Evolutionary conservation across 129 eudicot species (phyloP), one percentile per base, ranked within the genome.

Genomic region (Escallonia herrerae): DNA sequence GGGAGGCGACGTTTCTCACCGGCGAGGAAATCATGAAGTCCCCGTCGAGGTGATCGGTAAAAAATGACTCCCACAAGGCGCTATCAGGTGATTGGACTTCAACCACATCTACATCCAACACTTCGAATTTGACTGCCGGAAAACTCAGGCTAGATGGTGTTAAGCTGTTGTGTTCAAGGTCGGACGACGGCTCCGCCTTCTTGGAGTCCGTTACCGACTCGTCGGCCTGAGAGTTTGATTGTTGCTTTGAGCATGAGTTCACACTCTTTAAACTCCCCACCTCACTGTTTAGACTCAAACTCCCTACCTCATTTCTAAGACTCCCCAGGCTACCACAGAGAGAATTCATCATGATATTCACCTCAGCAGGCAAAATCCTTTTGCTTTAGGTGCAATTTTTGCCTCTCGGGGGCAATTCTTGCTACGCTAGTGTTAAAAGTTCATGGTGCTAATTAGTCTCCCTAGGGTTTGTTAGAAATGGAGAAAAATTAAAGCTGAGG

Each of bases 1-100:
- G 73, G 7, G 80, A 68, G 38, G 80, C 59, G 3, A 56, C 46
- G 68, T 76, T 63, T 61, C 81, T 70, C 37, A 83, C 83, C 0
- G 95, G 96, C 6, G 96, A 89, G 2, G 81, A 89, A 38, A 85
- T 82, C 96, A 89, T 89, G 62, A 82, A 85, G 50, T 89, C 96
- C 0, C 74, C 69, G 13, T 74, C 85, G 0, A 82, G 80, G 7
- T 82, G 93, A 47, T 89, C 96, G 0, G 90, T 58, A 43, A 89
- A 85, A 41, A 75, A 73, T 2, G 89, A 80, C 13, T 87, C 95
- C 95, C 86, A 84, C 22, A 85, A 52, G 7, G 95, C 69, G 33
- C 76, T 74, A 10, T 85, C 96, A 0, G 96, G 90, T 4, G 93
- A 89, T 6, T 80, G 87, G 14, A 77, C 63, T 50, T 80, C 83